Percentiles rank a stretch among this genome's conserved stretches.
These are phyloP conservation scores for Ogataea paraovalis DNA, from an alignment of 805 yeast species.

Conservation along the genomic window DNA sequence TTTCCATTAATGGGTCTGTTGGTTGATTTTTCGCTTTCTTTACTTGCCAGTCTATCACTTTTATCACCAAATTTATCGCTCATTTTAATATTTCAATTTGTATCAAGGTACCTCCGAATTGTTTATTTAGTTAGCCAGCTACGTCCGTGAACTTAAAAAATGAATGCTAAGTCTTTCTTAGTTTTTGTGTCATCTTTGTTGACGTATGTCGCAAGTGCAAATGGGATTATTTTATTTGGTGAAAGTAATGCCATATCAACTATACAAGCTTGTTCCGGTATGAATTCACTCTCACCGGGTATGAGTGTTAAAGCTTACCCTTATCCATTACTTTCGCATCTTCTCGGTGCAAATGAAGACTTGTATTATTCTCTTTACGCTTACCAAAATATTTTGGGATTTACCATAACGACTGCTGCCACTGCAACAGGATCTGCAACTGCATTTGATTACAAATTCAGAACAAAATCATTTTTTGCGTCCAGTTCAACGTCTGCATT, in stretches of 20 bases:
- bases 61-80: no score
- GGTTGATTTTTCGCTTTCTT: no score
- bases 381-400: not conserved
- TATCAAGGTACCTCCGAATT: no score
- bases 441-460: not conserved
- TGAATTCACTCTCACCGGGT: slow-evolving; percentile 1
- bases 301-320: slow-evolving; percentile 2
- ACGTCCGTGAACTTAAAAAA: not conserved
- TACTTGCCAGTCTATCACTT: no score
- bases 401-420: not conserved
- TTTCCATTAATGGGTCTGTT: no score
- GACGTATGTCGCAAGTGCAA: not conserved
- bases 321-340: not conserved
- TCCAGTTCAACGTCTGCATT: not conserved
- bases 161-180: not conserved
- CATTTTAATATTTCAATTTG: no score
- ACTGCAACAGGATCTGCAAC: not conserved
- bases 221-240: slow-evolving; percentile 1
- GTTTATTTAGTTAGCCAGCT: no score
- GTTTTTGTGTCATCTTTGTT: not conserved
- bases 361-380: slow-evolving; percentile 4
- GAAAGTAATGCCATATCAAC: not conserved
- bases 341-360: not conserved
- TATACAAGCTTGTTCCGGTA: slow-evolving; percentile 3
- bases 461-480: not conserved